Conservation (phyloP, 202 grass and related monocot species). For the Setaria viridis region DNA sequence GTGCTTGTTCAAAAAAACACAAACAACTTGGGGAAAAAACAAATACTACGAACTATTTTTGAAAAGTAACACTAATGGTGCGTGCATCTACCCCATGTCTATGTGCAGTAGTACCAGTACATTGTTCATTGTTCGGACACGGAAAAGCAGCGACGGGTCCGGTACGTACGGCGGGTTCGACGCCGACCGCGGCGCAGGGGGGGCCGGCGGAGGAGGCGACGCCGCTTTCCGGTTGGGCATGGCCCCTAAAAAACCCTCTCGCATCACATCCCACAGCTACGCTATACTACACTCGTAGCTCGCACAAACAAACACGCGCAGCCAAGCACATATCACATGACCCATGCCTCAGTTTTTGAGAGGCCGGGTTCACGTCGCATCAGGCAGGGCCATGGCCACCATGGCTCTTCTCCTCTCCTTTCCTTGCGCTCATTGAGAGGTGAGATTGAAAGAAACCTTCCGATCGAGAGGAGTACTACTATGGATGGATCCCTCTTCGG, state of each 20-base stretch:
- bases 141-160: too few relatives aligned
- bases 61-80: too few relatives aligned
- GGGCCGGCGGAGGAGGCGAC: neutral
- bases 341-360: constrained; percentile 20
- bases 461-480: neutral
- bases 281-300: neutral
- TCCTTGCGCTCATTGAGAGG: neutral
- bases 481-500: neutral
- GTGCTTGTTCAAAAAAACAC: too few relatives aligned
- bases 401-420: constrained; percentile 15
- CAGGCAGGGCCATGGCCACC: neutral
- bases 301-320: constrained; percentile 17
- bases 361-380: neutral
- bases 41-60: too few relatives aligned
- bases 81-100: too few relatives aligned
- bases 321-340: neutral
- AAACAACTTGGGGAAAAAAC: neutral
- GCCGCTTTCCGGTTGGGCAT: constrained; percentile 19
- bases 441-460: constrained; percentile 21
- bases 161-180: neutral
- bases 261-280: neutral
- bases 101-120: too few relatives aligned
- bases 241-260: constrained; percentile 22
- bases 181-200: constrained; percentile 3
- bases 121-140: too few relatives aligned